Evolutionary conservation across 2,329 filamentous ascomycete species (phyloP).

Genomic region (Fusarium citri): DNA sequence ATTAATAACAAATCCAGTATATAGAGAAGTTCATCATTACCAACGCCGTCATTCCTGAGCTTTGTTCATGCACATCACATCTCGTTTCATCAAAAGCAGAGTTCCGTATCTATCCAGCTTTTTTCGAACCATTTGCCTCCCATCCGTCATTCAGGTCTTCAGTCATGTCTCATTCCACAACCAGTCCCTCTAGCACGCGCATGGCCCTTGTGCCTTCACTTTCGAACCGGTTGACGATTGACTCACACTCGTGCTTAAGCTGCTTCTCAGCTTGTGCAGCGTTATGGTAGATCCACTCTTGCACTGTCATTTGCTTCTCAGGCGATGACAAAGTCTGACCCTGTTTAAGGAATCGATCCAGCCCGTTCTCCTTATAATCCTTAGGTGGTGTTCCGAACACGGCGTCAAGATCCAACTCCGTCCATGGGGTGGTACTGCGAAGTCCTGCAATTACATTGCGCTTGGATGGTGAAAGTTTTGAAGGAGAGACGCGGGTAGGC

Average conservation of each 20-base stretch:
- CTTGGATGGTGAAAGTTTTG: constrained; percentile 74
- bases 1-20: constrained; percentile 25
- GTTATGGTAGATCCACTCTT: constrained; percentile 90
- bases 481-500: constrained; percentile 67
- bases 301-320: constrained; percentile 91
- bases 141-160: constrained; percentile 22
- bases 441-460: constrained; percentile 67
- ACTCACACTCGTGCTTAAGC: constrained; percentile 83
- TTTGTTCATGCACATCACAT: constrained; percentile 28
- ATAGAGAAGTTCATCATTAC: constrained; percentile 35
- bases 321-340: constrained; percentile 74
- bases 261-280: constrained; percentile 83
- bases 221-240: constrained; percentile 85
- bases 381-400: constrained; percentile 66
- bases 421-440: constrained; percentile 74
- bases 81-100: constrained; percentile 28
- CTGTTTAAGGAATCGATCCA: constrained; percentile 62
- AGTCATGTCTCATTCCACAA: constrained; percentile 58
- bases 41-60: constrained; percentile 40
- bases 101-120: constrained; percentile 28
- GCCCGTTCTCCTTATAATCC: constrained; percentile 64
- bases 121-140: constrained; percentile 5
- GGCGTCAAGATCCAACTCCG: constrained; percentile 78
- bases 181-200: constrained; percentile 78
- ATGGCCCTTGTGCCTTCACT: constrained; percentile 83